Base-by-base conservation (phyloP, 345 rosid species). In the Viola odorata region DNA sequence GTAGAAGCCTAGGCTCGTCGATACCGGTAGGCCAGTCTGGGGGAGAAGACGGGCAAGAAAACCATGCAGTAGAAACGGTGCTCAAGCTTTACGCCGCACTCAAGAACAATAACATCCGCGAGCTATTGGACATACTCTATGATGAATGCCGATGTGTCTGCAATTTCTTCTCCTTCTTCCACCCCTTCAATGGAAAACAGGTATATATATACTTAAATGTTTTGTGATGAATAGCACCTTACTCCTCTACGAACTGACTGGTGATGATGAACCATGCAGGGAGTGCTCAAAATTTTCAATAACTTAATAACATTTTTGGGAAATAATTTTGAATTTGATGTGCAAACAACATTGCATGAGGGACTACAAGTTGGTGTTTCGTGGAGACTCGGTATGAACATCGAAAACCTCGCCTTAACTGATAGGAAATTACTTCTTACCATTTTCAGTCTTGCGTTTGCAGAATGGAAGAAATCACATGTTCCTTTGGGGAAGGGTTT, bases 401-500 rank as follows among this genome's bases (percentile, higher is more conserved):
- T 23, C 50, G n/a, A 48, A 55, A 48, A 1, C 42, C 23, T n/a
- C 23, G 17, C 17, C 6, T 17, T 37, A 6, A 54, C 4, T 12
- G n/a, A 12, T 12, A 10, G 4, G 5, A 0, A 8, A 8, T 37
- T 12, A 37, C 3, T n/a, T 54, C 39, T 53, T 23, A 32, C 57
- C n/a, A 37, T 4, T 32, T 17, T 36, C 10, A 12, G 13, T 16
- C 39, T 37, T 36, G 6, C 37, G 4, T n/a, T n/a, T 63, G 70
- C 79, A 89, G 98, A 89, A 70, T 87, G 88, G 89, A 78, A 60
- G 41, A 77, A 76, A 61, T 60, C 70, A 7, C 70, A 79, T n/a
- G 61, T 79, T 62, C 89, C 84, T 57, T 12, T 92, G 57, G 96
- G 96, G 61, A 82, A 83, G 41, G 96, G 96, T 54, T 73, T 89